Base-by-base conservation (phyloP, 352 stramenopile genomes). In the Nothophytophthora sp. region DNA sequence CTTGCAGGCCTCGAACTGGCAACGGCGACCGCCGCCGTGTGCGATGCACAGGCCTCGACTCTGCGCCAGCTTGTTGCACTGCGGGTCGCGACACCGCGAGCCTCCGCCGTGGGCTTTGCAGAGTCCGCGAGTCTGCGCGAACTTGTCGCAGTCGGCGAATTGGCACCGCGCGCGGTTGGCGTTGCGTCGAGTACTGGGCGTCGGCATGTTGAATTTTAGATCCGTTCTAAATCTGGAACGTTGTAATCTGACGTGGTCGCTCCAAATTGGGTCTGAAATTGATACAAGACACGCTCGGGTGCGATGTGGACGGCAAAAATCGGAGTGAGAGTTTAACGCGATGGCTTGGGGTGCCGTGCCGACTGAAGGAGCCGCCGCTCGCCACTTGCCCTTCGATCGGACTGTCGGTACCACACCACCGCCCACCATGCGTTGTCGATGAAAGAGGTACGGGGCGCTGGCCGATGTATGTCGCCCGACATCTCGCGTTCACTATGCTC, bases 31-130 rank as follows among this genome's bases (percentile, higher is more conserved):
- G 24, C 83, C 83, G 24, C 83, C 83, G 56, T 93, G 83, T 5
- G 78, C 79, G 52, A 91, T 91, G 63, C 83, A 93, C 37, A 91
- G 59, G 0, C 83, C 80, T 19, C 78, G 78, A 33, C 70, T 88
- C 50, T 92, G 83, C 20, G 84, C 84, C 43, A 91, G 77, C 34
- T 94, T 94, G 72, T 80, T 88, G 63, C 84, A 94, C 27, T 72
- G 63, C 15, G 73, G 55, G 49, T 90, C 76, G 13, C 82, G 84
- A 52, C 86, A 96, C 8, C 81, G 81, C 40, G 74, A 89, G 42
- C 85, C 85, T 25, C 86, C 86, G 24, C 86, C 86, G 40, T 96
- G 86, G 12, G 86, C 85, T 50, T 94, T 94, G 60, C 83, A 94
- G 15, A 90, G 64, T 3, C 83, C 83, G 0, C 78, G 67, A 10